A percentile compares a stretch with the other conserved stretches of the same genome.
Evolutionary conservation across 352 stramenopile genomes (phyloP).

Genomic region (Phytophthora sp.): DNA sequence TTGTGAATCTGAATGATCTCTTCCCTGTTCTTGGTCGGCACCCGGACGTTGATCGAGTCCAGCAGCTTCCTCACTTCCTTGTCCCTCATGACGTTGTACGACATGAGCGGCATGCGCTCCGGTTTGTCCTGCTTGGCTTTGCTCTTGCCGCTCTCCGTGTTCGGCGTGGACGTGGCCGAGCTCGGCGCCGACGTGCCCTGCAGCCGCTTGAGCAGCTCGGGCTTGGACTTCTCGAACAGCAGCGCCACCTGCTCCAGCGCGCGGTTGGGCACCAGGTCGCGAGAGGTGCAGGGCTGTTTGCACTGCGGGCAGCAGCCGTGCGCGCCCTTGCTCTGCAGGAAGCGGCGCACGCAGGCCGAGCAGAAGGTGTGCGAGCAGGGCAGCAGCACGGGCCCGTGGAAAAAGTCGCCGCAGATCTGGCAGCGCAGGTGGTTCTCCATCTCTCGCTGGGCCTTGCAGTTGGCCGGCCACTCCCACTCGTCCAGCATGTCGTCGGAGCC

Average conservation of each 20-base stretch:
- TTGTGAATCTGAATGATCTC: slow-evolving; percentile 91
- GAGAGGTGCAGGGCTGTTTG: slow-evolving; percentile 65
- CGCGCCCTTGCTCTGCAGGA: slow-evolving; percentile 72
- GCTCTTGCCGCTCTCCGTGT: slow-evolving; percentile 20
- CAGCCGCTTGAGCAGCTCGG: slow-evolving; percentile 58
- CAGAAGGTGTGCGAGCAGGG: slow-evolving; percentile 86
- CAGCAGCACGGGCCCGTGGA: slow-evolving; percentile 81
- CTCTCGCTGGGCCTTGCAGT: slow-evolving; percentile 62
- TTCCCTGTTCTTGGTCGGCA: slow-evolving; percentile 72
- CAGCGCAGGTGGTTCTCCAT: slow-evolving; percentile 82
- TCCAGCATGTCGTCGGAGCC: slow-evolving; percentile 38
- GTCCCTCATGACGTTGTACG: slow-evolving; percentile 88
- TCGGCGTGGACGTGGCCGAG: slow-evolving; percentile 27
- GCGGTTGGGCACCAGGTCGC: slow-evolving; percentile 75
- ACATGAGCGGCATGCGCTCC: slow-evolving; percentile 76
- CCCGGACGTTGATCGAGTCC: slow-evolving; percentile 66
- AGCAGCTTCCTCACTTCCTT: slow-evolving; percentile 82
- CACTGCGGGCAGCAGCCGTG: slow-evolving; percentile 82
- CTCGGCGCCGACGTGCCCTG: slow-evolving; percentile 7
- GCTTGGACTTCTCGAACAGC: slow-evolving; percentile 76
- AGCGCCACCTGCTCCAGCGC: slow-evolving; percentile 74
- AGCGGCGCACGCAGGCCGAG: slow-evolving; percentile 83
- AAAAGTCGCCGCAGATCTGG: slow-evolving; percentile 86
- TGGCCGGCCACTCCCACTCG: slow-evolving; percentile 80
- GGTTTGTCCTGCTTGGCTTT: slow-evolving; percentile 38